A percentile compares a stretch with the other conserved stretches of the same genome.
These are phyloP conservation scores for Taiozyma onychis DNA, from an alignment of 1,139 yeast genomes.

Conservation along the genomic window DNA sequence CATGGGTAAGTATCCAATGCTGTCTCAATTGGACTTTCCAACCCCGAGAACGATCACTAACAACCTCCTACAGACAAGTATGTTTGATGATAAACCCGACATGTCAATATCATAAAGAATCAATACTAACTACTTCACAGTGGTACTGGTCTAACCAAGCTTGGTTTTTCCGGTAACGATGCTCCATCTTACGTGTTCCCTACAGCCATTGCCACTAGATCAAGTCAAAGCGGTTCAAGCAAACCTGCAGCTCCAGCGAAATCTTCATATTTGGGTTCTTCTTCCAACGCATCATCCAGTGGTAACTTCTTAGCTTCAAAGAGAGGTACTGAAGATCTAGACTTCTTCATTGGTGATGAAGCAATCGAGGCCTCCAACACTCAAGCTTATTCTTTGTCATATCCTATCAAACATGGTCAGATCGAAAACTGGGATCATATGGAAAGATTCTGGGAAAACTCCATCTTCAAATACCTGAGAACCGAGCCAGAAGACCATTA, in stretches of 20 bases:
- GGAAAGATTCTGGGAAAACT: constrained; percentile 99
- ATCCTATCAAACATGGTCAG: constrained; percentile 97
- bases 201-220: constrained; percentile 84
- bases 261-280: constrained; percentile 15
- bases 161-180: constrained; percentile 98
- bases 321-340: constrained; percentile 92
- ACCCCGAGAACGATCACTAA: neutral
- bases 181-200: constrained; percentile 97
- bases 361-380: constrained; percentile 88
- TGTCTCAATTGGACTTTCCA: neutral
- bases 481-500: constrained; percentile 99
- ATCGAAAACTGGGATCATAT: constrained; percentile 99
- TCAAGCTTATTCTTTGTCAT: constrained; percentile 79
- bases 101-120: neutral
- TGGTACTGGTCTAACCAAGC: constrained; percentile 96
- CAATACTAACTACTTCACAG: constrained; percentile 22
- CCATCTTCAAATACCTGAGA: constrained; percentile 90
- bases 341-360: constrained; percentile 93
- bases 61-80: constrained; percentile 13
- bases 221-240: constrained; percentile 30
- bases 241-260: constrained; percentile 20
- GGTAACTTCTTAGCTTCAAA: constrained; percentile 42
- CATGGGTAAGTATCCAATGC: constrained; percentile 55
- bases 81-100: constrained; percentile 1
- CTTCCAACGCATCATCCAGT: constrained; percentile 24